A percentile compares a stretch with the other conserved stretches of the same genome.
phyloP scores from a whole-genome alignment of 345 rosid genomes.

The Zanthoxylum bungeanum region DNA sequence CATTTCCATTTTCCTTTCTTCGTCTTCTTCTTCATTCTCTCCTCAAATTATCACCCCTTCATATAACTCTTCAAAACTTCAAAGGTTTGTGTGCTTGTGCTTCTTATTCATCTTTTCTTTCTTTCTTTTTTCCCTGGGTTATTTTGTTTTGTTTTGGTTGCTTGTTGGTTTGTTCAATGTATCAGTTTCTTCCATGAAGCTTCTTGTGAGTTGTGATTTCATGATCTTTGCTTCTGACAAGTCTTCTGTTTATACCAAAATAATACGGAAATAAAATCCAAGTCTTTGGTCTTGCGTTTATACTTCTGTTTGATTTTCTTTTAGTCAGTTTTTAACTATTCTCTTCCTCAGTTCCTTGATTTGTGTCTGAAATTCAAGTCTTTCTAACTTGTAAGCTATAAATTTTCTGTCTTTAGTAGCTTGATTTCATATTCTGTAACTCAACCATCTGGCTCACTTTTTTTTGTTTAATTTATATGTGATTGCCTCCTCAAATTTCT shows the following conservation, averaged over 20 bases:
- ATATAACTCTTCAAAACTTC: background rate
- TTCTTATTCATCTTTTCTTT: background rate
- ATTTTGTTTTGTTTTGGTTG: background rate
- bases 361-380: background rate
- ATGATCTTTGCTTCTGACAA: background rate
- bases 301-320: background rate
- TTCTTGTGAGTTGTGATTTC: background rate
- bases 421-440: background rate
- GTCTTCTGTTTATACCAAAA: background rate
- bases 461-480: background rate
- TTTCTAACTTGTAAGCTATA: background rate
- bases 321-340: conserved; percentile 4
- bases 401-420: background rate
- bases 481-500: background rate
- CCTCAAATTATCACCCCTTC: background rate
- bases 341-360: conserved; percentile 12
- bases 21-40: background rate
- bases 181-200: background rate
- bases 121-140: background rate
- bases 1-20: background rate
- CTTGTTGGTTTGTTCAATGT: background rate
- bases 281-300: background rate
- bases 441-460: background rate
- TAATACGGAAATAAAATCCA: background rate
- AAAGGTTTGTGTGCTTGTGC: conserved; percentile 12